Conservation (phyloP, 2,329 filamentous ascomycete genomes). For the Bipolaris victoriae region DNA sequence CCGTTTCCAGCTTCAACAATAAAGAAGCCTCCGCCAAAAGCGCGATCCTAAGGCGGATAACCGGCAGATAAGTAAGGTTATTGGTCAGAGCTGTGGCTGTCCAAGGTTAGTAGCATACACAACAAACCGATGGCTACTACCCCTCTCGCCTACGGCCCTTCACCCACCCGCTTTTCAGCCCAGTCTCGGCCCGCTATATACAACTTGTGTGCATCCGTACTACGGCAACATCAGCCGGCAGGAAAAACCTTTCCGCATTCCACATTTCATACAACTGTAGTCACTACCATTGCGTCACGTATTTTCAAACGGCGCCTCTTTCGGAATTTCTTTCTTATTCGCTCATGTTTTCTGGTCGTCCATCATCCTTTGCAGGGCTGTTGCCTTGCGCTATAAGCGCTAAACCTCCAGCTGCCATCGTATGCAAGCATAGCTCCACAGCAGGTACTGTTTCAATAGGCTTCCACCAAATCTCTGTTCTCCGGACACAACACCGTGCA, state of each 20-base stretch:
- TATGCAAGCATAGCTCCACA: not conserved
- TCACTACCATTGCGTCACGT: not conserved
- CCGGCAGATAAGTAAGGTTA: not conserved
- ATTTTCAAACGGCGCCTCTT: too few relatives aligned
- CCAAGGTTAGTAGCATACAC: not conserved
- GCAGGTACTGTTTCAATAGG: constrained; percentile 1
- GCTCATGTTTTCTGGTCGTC: not conserved
- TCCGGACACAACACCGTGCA: constrained; percentile 1
- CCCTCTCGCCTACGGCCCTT: not conserved
- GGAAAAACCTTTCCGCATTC: not conserved
- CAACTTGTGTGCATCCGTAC: not conserved
- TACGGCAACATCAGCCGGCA: not conserved
- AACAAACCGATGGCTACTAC: not conserved
- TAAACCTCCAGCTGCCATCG: not conserved
- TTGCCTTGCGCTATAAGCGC: constrained; percentile 6
- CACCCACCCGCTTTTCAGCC: not conserved
- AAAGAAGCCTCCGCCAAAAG: not conserved
- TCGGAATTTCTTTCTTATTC: not conserved
- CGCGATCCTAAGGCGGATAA: not conserved
- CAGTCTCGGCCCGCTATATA: not conserved
- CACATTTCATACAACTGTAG: not conserved
- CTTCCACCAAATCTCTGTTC: not conserved
- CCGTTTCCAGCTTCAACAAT: not conserved
- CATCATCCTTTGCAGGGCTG: not conserved
- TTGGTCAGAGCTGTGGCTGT: not conserved